These are phyloP conservation scores for Trichoderma simmonsii DNA, from an alignment of 2,329 filamentous ascomycete species.

Conservation along the genomic window DNA sequence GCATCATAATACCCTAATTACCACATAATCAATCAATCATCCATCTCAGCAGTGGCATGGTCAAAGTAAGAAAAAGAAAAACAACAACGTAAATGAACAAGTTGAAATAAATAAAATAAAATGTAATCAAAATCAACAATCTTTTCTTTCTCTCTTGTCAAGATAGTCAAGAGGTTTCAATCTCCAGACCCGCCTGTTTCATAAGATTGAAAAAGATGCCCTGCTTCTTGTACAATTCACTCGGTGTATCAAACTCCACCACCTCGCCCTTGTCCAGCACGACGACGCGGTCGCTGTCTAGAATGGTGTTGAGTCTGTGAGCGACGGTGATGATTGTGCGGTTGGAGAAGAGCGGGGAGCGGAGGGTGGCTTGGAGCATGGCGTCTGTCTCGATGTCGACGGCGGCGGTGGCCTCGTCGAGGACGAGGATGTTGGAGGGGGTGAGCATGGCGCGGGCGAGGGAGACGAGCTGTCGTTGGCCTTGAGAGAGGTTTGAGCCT, in stretches of 20 bases:
- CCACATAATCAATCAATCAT: neutral
- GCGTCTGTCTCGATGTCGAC: slow-evolving; percentile 68
- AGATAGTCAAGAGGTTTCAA: slow-evolving; percentile 34
- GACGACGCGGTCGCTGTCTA: slow-evolving; percentile 83
- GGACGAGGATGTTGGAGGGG: slow-evolving; percentile 92
- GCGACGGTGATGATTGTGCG: slow-evolving; percentile 98
- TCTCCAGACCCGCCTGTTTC: slow-evolving; percentile 77
- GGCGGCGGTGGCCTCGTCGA: slow-evolving; percentile 91
- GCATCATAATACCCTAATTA: neutral
- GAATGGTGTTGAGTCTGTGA: slow-evolving; percentile 96
- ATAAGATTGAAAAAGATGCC: slow-evolving; percentile 87
- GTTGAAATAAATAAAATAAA: neutral
- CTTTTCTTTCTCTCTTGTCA: neutral
- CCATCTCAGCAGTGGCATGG: neutral
- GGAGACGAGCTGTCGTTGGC: slow-evolving; percentile 90
- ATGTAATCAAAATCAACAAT: neutral
- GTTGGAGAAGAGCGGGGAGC: slow-evolving; percentile 72
- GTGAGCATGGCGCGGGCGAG: slow-evolving; percentile 90
- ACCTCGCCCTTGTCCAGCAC: slow-evolving; percentile 90
- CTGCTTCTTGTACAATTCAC: slow-evolving; percentile 68
- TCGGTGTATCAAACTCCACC: slow-evolving; percentile 86
- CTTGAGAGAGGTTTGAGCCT: slow-evolving; percentile 94
- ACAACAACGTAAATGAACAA: neutral
- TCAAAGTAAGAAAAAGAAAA: neutral
- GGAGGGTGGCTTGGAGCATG: slow-evolving; percentile 61